Base-by-base conservation (phyloP, 768 basidiomycete species). In the Boletus rubroflammeus region DNA sequence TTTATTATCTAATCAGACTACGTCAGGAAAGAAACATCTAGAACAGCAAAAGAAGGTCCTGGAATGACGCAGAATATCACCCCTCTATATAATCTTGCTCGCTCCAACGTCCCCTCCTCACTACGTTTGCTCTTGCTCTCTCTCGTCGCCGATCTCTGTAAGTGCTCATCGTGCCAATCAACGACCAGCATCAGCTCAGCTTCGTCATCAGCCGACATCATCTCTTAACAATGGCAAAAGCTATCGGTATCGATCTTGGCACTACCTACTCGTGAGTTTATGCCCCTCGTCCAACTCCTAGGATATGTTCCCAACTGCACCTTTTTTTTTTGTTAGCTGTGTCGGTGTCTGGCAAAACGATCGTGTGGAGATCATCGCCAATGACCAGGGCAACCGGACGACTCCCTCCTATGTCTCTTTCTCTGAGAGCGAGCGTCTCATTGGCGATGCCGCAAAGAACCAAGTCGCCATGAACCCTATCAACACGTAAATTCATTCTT, bases 331-430 rank as follows among this genome's bases (percentile, higher is more conserved):
- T 9, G 55, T 28, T 71, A 94, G 91, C n/a, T 98, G 95, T 75
- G 96, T 98, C 66, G 96, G 91, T 81, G 95, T 98, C 59, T 98
- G 95, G 94, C 92, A 95, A 81, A 94, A 97, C 68, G 96, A 98
- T 79, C 91, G 95, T 71, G 95, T 97, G 61, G 95, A 97, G 78
- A 97, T 97, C 79, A 98, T 98, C 71, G 90, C 90, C 76, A 93
- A 93, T 67, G 90, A 93, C 75, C 90, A 92, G 79, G 90, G 90
- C 71, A 92, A 96, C 78, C 88, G 93, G 54, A 96, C 94, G 9
- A 96, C 93, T 7, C 93, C 94, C 15, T 96, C 94, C 8, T 96
- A 95, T 72, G 94, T 97, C 74, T 86, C 94, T 47, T 96, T 96
- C 81, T 90, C 91, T 60, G 90, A 92, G 66, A 86, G 78, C 58